Base-by-base conservation (phyloP, 2,329 filamentous ascomycete genomes). In the Rachicladosporium sp. region DNA sequence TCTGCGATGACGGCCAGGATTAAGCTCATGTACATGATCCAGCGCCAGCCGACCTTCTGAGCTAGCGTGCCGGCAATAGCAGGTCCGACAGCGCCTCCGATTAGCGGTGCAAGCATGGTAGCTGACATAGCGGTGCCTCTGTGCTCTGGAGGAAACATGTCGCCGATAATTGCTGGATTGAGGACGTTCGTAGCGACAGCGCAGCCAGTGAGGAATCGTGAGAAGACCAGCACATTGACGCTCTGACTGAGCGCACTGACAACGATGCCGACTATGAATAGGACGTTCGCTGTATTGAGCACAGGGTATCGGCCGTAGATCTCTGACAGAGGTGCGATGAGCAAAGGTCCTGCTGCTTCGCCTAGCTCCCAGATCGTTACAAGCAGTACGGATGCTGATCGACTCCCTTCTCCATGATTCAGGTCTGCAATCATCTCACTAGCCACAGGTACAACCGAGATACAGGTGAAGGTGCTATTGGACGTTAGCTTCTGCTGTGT, bases 91-190 rank as follows among this genome's bases (percentile, higher is more conserved):
- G 73, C 72, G 3, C 73, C 73, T 11, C 74, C 74, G 10, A 76
- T 53, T 2, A 79, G 58, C 0, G 75, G 74, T 2, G 74, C 71
- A 2, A 78, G 57, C 54, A 69, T 70, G 35, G 77, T 60, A 33
- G 73, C 43, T 49, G 69, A 73, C 67, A 80, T 73, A 6, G 75
- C 69, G 1, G 66, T 65, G 13, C 76, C 76, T 10, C 75, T 63
- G 52, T 73, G 61, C 40, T 79, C 75, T 1, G 67, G 61, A 2
- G 61, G 56, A 51, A 78, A 79, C 46, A 80, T 70, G 52, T 80
- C 77, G 19, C 76, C 76, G n/a, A 80, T 68, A 38, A 80, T 74
- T 15, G 75, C 72, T 1, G 76, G 76, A 46, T 71, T 75, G 11
- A 81, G 62, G 7, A 79, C 75, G 46, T 77, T 66, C 4, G 62